Conservation (phyloP, 2,329 filamentous ascomycete species). For the Epichloe uncinata region DNA sequence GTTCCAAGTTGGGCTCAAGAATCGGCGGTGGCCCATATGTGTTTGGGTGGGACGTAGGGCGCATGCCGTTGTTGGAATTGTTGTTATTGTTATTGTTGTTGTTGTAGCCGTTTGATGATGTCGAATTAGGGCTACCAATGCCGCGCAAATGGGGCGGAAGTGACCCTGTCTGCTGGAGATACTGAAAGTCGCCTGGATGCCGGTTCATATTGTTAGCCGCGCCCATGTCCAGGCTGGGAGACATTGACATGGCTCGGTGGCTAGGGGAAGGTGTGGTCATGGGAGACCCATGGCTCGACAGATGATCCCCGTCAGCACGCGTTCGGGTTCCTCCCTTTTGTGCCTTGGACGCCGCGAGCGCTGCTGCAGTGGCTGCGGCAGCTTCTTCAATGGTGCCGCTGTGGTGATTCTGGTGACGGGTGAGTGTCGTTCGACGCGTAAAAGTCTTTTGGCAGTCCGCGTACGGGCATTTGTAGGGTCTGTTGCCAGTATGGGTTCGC, state of each 20-base stretch:
- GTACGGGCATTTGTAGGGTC: conserved; percentile 95
- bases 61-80: conserved; percentile 32
- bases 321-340: conserved; percentile 29
- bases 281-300: conserved; percentile 60
- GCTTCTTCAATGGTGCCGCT: conserved; percentile 92
- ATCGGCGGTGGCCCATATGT: conserved; percentile 73
- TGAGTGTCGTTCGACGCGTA: conserved; percentile 86
- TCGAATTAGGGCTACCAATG: conserved; percentile 56
- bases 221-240: conserved; percentile 62
- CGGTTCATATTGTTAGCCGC: conserved; percentile 55
- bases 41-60: conserved; percentile 75
- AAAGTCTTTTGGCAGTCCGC: conserved; percentile 98
- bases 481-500: conserved; percentile 87
- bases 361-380: conserved; percentile 75
- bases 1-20: conserved; percentile 73
- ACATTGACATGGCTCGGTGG: conserved; percentile 68
- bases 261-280: conserved; percentile 76
- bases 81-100: conserved; percentile 23
- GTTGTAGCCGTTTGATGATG: conserved; percentile 41
- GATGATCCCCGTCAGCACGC: conserved; percentile 57
- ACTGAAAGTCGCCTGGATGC: conserved; percentile 50
- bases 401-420: conserved; percentile 90
- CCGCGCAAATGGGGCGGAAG: conserved; percentile 76
- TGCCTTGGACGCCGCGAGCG: conserved; percentile 46
- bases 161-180: conserved; percentile 58